A percentile compares a stretch with the other conserved stretches of the same genome.
Conservation (phyloP, 495 filamentous ascomycete genomes). For the Annulohypoxylon stygium region DNA sequence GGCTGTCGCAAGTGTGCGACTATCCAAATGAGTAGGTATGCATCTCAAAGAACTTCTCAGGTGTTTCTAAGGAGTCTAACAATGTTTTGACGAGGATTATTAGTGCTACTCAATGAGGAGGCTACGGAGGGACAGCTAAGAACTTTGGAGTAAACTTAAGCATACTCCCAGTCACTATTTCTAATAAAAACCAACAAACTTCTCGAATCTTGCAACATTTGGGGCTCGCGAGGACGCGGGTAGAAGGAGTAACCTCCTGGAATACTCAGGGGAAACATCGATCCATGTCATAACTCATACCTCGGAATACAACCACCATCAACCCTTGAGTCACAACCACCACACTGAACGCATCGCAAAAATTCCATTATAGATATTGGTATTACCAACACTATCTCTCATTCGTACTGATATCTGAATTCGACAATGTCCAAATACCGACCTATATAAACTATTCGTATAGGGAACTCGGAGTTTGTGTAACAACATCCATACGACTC, state of each 20-base stretch:
- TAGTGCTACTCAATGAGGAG: not conserved
- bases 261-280: conserved; percentile 2
- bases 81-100: conserved; percentile 13
- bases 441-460: too few species aligned
- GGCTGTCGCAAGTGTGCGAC: conserved; percentile 12
- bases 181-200: not conserved
- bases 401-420: too few species aligned
- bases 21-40: conserved; percentile 13
- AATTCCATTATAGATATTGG: too few species aligned
- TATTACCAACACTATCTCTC: too few species aligned
- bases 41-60: not conserved
- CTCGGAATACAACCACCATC: not conserved
- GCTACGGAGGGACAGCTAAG: not conserved
- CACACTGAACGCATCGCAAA: not conserved
- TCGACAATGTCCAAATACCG: too few species aligned
- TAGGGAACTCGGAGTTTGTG: not conserved
- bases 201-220: not conserved
- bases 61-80: conserved; percentile 8
- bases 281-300: conserved; percentile 13
- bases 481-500: not conserved
- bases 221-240: not conserved
- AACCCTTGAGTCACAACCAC: conserved; percentile 4
- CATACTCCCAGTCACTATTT: conserved; percentile 2
- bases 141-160: too few species aligned
- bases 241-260: not conserved